A percentile compares a stretch with the other conserved stretches of the same genome.
Evolutionary conservation across 176 grass and related monocot species (phyloP).

Genomic region (Rhynchospora tenuis): DNA sequence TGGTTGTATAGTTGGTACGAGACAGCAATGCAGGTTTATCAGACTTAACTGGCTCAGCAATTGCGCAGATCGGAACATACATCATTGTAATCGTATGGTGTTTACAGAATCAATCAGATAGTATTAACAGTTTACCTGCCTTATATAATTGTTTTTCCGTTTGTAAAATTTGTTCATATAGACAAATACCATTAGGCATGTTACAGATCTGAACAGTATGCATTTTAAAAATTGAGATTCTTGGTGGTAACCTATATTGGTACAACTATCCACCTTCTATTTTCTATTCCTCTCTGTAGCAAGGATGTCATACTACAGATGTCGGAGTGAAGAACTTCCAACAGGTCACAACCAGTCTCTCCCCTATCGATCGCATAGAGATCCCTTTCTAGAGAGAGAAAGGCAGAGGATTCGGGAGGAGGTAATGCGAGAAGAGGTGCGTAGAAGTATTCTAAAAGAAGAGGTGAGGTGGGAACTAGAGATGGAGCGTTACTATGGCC

Average conservation of each 20-base stretch:
- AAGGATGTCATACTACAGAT: neutral
- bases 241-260: neutral
- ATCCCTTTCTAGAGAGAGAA: conserved; percentile 16
- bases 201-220: neutral
- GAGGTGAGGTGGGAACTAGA: conserved; percentile 31
- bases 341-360: neutral
- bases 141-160: neutral
- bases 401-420: conserved; percentile 35
- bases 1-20: neutral
- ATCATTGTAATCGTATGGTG: neutral
- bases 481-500: conserved; percentile 8
- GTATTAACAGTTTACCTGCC: neutral
- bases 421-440: conserved; percentile 25
- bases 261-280: neutral
- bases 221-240: neutral
- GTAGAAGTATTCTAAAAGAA: conserved; percentile 27
- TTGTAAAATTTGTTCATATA: neutral
- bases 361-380: neutral
- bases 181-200: neutral
- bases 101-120: neutral
- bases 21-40: neutral
- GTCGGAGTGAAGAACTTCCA: neutral
- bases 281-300: neutral
- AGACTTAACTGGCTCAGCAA: neutral
- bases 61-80: neutral